Conservation (phyloP, 2,329 filamentous ascomycete genomes). For the Hymenoscyphus albidus region DNA sequence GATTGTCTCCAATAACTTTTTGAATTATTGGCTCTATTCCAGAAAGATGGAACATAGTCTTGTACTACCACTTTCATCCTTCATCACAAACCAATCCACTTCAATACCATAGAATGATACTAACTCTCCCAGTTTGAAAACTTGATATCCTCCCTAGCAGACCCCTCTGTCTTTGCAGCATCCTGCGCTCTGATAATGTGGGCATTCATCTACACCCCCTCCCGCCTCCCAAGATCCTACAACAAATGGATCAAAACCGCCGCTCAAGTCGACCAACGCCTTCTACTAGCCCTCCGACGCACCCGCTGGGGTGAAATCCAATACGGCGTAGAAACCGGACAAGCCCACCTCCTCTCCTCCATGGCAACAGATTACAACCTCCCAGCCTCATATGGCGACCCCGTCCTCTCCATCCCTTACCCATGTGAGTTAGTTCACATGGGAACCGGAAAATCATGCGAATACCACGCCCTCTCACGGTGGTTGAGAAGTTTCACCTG, state of each 20-base stretch:
- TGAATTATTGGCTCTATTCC: too few species aligned
- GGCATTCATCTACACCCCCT: conserved; percentile 78
- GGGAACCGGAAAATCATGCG: conserved; percentile 69
- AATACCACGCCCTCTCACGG: conserved; percentile 66
- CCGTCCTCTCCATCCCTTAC: conserved; percentile 63
- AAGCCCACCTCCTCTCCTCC: conserved; percentile 60
- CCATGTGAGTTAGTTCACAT: conserved; percentile 84
- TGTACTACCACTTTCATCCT: conserved; percentile 12
- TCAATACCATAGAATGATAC: not conserved
- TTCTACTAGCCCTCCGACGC: conserved; percentile 69
- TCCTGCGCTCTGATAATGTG: conserved; percentile 80
- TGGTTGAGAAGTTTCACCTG: conserved; percentile 68
- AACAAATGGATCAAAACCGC: conserved; percentile 78
- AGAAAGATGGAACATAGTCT: too few species aligned
- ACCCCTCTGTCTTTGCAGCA: conserved; percentile 66
- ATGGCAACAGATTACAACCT: conserved; percentile 71
- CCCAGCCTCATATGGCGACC: conserved; percentile 71
- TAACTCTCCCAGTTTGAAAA: conserved; percentile 31
- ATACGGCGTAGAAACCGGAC: conserved; percentile 71
- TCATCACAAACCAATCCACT: not conserved
- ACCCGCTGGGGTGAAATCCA: conserved; percentile 59
- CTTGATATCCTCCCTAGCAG: conserved; percentile 46
- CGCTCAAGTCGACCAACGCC: conserved; percentile 68
- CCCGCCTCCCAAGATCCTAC: conserved; percentile 67
- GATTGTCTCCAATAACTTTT: too few species aligned